These are phyloP conservation scores for Rhododendron griersonianum DNA, from an alignment of 148 eudicot genomes.

Conservation along the genomic window DNA sequence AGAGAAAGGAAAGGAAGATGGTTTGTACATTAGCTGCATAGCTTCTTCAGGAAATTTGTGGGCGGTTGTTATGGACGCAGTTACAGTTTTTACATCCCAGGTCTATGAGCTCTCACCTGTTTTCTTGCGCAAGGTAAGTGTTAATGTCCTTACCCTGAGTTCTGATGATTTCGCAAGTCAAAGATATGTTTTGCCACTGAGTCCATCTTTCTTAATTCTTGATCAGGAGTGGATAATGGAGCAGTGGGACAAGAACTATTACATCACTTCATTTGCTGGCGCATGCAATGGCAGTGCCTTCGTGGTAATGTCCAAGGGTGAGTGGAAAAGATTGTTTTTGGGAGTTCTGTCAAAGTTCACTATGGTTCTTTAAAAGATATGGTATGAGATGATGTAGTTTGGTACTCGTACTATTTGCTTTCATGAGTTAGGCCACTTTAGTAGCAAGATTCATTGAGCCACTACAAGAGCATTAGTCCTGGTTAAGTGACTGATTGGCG, in stretches of 20 bases:
- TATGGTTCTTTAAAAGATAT: neutral
- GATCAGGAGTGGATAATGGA: slow-evolving; percentile 41
- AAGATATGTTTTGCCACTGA: neutral
- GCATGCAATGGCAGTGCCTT: slow-evolving; percentile 37
- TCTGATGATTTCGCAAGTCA: neutral
- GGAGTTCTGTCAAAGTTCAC: neutral
- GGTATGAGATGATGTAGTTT: neutral
- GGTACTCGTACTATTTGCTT: neutral
- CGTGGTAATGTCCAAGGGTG: slow-evolving; percentile 43
- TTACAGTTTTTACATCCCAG: slow-evolving; percentile 43
- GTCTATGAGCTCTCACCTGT: slow-evolving; percentile 42
- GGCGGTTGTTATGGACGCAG: slow-evolving; percentile 56
- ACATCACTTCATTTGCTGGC: slow-evolving; percentile 37
- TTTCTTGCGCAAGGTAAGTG: slow-evolving; percentile 41
- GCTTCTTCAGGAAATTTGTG: slow-evolving; percentile 42
- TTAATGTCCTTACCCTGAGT: neutral
- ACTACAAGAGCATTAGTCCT: neutral
- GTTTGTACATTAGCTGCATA: slow-evolving; percentile 37
- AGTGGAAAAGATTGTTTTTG: neutral
- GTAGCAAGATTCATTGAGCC: neutral
- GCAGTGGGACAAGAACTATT: slow-evolving; percentile 42
- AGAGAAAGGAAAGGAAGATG: slow-evolving; percentile 45
- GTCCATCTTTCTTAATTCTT: neutral
- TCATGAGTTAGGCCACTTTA: neutral
- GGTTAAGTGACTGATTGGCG: neutral